phyloP scores from a whole-genome alignment of 305 asterid species.

The Salvia sclarea region DNA sequence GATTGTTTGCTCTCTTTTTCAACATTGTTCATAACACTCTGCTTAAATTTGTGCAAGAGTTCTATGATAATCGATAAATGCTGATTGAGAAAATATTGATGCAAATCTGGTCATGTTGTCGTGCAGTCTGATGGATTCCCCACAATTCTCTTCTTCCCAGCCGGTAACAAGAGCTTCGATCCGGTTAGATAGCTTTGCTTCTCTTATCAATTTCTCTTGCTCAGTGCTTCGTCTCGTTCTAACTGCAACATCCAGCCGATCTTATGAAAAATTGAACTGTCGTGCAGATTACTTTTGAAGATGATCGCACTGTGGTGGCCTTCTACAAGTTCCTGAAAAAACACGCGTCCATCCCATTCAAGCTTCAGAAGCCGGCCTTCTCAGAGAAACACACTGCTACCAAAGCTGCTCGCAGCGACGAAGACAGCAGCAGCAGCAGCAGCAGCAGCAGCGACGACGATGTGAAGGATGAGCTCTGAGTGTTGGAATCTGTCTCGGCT shows the following conservation, averaged over 20 bases:
- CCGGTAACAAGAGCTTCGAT: constrained; percentile 95
- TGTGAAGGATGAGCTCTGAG: constrained; percentile 73
- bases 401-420: constrained; percentile 29
- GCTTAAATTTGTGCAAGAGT: neutral
- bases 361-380: constrained; percentile 67
- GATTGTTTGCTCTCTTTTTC: neutral
- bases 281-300: constrained; percentile 66
- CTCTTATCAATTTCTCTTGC: neutral
- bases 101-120: constrained; percentile 5
- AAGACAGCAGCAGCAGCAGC: constrained; percentile 39
- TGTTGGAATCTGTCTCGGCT: neutral
- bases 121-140: constrained; percentile 93
- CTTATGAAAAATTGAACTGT: neutral
- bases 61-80: neutral
- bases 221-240: neutral
- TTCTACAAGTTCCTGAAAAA: constrained; percentile 92
- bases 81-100: constrained; percentile 2
- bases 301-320: constrained; percentile 88
- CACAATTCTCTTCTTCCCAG: constrained; percentile 91
- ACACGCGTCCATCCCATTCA: constrained; percentile 87
- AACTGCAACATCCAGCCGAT: neutral
- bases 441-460: constrained; percentile 12
- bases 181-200: constrained; percentile 59
- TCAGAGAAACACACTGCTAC: constrained; percentile 37
- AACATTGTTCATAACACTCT: neutral